A percentile compares a stretch with the other conserved stretches of the same genome.
phyloP scores from a whole-genome alignment of 208 protist species.

The Trypanosoma avium region DNA sequence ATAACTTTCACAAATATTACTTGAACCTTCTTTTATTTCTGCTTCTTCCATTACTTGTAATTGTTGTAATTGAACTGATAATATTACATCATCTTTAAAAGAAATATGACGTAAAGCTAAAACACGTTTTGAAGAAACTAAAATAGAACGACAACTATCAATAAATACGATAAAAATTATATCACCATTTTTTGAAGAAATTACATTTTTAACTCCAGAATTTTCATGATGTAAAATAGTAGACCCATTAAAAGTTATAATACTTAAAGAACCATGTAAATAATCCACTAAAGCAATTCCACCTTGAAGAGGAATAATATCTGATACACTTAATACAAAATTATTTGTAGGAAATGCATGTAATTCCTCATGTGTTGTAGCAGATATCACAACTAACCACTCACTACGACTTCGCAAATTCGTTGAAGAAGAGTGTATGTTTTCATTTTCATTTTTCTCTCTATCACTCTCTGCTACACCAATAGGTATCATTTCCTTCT shows the following conservation, averaged over 20 bases:
- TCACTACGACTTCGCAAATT: too few species aligned
- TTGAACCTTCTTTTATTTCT: background rate
- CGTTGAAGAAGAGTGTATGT: too few species aligned
- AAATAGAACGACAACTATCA: constrained; percentile 18
- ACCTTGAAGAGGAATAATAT: constrained; percentile 22
- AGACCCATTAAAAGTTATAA: constrained; percentile 23
- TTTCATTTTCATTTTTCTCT: background rate
- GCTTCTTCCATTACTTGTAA: constrained; percentile 21
- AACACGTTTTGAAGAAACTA: constrained; percentile 17
- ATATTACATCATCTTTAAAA: constrained; percentile 24
- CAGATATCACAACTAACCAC: constrained; percentile 26
- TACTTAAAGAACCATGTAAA: constrained; percentile 8
- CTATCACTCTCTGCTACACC: background rate
- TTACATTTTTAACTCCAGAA: constrained; percentile 19
- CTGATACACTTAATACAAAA: constrained; percentile 19
- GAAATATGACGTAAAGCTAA: constrained; percentile 18
- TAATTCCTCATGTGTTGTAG: constrained; percentile 28
- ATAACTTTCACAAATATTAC: too few species aligned
- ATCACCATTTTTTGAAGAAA: constrained; percentile 18
- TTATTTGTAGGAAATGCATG: constrained; percentile 16
- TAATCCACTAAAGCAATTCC: constrained; percentile 29
- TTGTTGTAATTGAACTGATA: constrained; percentile 14
- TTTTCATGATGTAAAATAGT: constrained; percentile 13
- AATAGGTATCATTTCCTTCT: background rate
- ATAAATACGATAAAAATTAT: constrained; percentile 23